Base-by-base conservation (phyloP, 225 moss, liverwort and hornwort species). In the Thuidium tamariscinum region DNA sequence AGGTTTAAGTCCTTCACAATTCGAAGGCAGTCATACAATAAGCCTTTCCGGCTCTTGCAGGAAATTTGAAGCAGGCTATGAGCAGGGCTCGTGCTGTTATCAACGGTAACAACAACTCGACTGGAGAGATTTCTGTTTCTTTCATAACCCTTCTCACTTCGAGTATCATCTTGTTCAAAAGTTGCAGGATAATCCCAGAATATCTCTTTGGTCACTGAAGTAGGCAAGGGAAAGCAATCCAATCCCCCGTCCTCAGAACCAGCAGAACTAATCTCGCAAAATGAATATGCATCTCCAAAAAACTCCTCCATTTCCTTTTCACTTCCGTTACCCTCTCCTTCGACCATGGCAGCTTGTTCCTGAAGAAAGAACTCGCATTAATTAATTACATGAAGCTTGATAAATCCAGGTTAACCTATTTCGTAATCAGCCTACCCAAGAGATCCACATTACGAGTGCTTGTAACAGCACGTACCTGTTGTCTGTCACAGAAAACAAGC, bases 11-110 rank as follows among this genome's bases (percentile, higher is more conserved):
- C 93, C 41, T 93, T 94, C 63, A 95, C 70, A 39, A 92, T 88
- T 5, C 94, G 93, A 78, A 95, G 91, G 85, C 92, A 93, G 67
- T 95, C 93, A 27, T 95, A 96, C 51, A 95, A 78, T 57, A 96
- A 81, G 39, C 94, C 95, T 83, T 95, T 95, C 18, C 95, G 88
- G 77, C 92, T 94, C 83, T 89, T 91, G 87, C 94, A 96, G 23
- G 88, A 93, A n/a, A 96, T 39, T 83, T 95, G 96, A 46, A 96
- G 51, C 16, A 91, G 72, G 89, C 90, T 95, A 39, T 96, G 94
- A 64, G 83, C 89, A 78, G 94, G 95, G 86, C 93, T 93, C 10
- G 84, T 81, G 41, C 17, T 78, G 57, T 94, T 95, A 52, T 96
- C 95, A 19, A 95, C n/a, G 12, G 62, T 82, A 20, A 91, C 88